These are phyloP conservation scores for Breviolum minutum DNA, from an alignment of 73 alveolate genomes.

Conservation along the genomic window DNA sequence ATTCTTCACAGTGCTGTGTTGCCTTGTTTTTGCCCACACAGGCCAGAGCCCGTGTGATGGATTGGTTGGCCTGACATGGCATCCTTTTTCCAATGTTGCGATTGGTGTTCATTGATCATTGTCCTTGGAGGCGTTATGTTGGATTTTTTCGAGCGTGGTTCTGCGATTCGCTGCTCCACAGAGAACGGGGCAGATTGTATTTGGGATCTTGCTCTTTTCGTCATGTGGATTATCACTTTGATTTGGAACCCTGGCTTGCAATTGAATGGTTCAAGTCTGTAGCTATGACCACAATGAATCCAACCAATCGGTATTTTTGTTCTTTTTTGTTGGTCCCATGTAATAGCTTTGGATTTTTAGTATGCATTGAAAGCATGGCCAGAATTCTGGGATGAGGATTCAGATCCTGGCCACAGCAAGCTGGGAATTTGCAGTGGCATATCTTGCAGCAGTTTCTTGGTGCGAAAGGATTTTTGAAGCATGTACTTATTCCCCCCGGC, in stretches of 20 bases:
- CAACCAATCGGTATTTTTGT: neutral
- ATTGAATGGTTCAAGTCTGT: too few species aligned
- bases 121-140: neutral
- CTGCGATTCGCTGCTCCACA: neutral
- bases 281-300: too few species aligned
- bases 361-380: neutral
- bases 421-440: constrained; percentile 81
- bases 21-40: constrained; percentile 4
- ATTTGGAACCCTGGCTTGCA: constrained; percentile 15
- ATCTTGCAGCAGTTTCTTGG: constrained; percentile 31
- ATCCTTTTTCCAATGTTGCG: neutral
- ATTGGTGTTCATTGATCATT: neutral
- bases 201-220: neutral
- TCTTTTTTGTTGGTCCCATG: neutral
- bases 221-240: neutral
- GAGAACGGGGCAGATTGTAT: neutral
- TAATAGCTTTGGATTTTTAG: neutral
- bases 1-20: neutral
- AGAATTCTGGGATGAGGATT: neutral
- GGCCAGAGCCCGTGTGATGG: neutral
- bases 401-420: constrained; percentile 67
- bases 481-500: neutral
- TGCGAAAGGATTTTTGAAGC: neutral
- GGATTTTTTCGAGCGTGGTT: neutral
- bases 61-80: neutral